A percentile compares a stretch with the other conserved stretches of the same genome.
Conservation (phyloP, 129 eudicot genomes). For the Gnaphalium uliginosum region DNA sequence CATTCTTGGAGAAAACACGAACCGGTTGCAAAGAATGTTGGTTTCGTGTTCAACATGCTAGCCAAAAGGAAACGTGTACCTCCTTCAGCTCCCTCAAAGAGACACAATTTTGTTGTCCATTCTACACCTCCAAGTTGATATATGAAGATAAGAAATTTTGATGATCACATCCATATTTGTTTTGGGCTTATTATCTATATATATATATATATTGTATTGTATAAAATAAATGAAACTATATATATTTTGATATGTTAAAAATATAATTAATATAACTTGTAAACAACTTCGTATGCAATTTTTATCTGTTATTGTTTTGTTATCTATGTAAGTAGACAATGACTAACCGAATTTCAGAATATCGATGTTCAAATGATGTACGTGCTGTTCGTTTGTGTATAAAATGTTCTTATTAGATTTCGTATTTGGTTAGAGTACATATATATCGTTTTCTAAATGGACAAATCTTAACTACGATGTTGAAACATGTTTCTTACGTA, state of each 20-base stretch:
- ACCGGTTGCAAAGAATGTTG: background rate
- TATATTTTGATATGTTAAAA: background rate
- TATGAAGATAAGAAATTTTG: background rate
- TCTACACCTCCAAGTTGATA: constrained; percentile 22
- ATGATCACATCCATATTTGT: background rate
- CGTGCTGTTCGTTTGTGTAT: too few relatives aligned
- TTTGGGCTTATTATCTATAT: background rate
- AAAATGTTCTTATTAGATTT: too few relatives aligned
- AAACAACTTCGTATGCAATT: background rate
- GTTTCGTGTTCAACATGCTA: constrained; percentile 20
- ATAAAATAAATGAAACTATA: background rate
- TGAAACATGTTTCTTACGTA: constrained; percentile 7
- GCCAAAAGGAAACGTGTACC: constrained; percentile 21
- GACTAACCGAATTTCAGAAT: background rate
- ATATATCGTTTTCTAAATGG: background rate
- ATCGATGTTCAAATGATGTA: background rate
- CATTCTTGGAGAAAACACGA: constrained; percentile 11
- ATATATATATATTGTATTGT: background rate
- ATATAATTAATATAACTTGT: background rate
- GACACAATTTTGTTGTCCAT: constrained; percentile 24
- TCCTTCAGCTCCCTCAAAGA: constrained; percentile 31
- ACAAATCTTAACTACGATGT: background rate
- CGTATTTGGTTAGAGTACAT: background rate
- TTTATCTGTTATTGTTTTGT: background rate
- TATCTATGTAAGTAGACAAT: background rate